Evolutionary conservation across 208 protist species (phyloP).

Genomic region (Leishmania mexicana): DNA sequence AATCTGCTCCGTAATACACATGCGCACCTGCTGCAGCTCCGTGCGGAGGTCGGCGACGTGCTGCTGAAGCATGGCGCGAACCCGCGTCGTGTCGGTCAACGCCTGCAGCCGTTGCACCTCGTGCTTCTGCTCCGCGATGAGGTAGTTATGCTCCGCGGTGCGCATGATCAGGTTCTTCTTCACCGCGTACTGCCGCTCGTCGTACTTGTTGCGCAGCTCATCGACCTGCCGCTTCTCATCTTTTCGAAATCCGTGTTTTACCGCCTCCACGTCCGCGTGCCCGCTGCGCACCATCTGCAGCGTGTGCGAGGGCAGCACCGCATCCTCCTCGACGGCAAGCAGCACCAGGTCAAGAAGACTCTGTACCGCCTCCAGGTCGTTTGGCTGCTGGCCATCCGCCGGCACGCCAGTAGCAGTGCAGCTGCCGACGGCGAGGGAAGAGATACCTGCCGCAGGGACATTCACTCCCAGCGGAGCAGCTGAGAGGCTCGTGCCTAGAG

Average conservation of each 20-base stretch:
- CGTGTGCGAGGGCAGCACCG: slow-evolving; percentile 33
- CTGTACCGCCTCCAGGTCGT: slow-evolving; percentile 66
- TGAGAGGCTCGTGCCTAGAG: slow-evolving; percentile 1
- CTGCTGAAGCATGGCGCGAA: slow-evolving; percentile 41
- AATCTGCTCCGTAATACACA: slow-evolving; percentile 47
- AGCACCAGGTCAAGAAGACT: slow-evolving; percentile 86
- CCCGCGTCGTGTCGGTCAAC: slow-evolving; percentile 55
- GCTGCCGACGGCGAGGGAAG: neutral
- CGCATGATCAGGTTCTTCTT: slow-evolving; percentile 56
- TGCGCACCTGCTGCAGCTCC: slow-evolving; percentile 46
- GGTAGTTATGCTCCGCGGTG: slow-evolving; percentile 47
- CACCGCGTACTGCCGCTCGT: slow-evolving; percentile 52
- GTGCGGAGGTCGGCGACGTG: slow-evolving; percentile 43
- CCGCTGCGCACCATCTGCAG: slow-evolving; percentile 26
- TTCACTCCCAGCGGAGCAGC: neutral
- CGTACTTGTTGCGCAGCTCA: slow-evolving; percentile 49
- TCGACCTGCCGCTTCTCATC: slow-evolving; percentile 44
- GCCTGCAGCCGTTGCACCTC: slow-evolving; percentile 69
- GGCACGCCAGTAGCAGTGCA: slow-evolving; percentile 1
- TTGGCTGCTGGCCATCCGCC: neutral
- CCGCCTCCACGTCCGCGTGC: slow-evolving; percentile 25
- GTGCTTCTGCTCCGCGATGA: slow-evolving; percentile 53
- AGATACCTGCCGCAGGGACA: neutral
- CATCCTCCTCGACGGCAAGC: slow-evolving; percentile 84
- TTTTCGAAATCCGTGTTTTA: slow-evolving; percentile 21